Evolutionary conservation across 2,329 filamentous ascomycete genomes (phyloP), one percentile per base, ranked within the genome.

Genomic region (Arthrobotrys megalospora): DNA sequence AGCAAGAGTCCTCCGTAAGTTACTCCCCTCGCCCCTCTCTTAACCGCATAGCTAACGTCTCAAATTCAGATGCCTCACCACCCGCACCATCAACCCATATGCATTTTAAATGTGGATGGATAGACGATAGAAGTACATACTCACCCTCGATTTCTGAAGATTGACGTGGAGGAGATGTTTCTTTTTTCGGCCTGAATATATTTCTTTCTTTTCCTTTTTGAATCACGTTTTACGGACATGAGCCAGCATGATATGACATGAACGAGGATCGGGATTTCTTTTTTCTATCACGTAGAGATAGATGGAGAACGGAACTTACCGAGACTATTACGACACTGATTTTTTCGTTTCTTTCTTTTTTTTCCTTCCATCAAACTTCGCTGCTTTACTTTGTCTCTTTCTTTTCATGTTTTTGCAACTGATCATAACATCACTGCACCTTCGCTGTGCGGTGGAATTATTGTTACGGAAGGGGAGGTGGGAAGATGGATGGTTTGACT

Each of bases 1-100:
- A 93, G 89, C 86, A 99, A 99, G 92, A 98, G 95, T 87, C 96
- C 96, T 86, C 96, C 96, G 94, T 99, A 92, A 91, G 96, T 95
- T 58, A 21, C 6, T 0, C 48, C 7, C n/a, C 60, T 19, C 34
- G 16, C 12, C 12, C 36, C 8, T 14, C n/a, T n/a, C 41, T 28
- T 62, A 10, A 65, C 62, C 36, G 1, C 34, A 65, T 76, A 81
- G 82, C 86, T 88, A 85, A 88, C 81, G 55, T 60, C 43, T 64
- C 19, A n/a, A n/a, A 6, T 21, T 6, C 43, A 94, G 92, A 82
- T 94, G 92, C 87, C 85, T 94, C 85, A 94, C 92, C n/a, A 94
- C 94, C 83, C 90, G 92, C 79, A 93, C 92, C 45, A 86, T 94
- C 82, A 94, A 94, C 87, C 92, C 92, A 14, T 94, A 91, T 83